Percentiles rank a stretch among this genome's conserved stretches.
Evolutionary conservation across 2,329 filamentous ascomycete genomes (phyloP).

Genomic region (Talaromyces sp.): DNA sequence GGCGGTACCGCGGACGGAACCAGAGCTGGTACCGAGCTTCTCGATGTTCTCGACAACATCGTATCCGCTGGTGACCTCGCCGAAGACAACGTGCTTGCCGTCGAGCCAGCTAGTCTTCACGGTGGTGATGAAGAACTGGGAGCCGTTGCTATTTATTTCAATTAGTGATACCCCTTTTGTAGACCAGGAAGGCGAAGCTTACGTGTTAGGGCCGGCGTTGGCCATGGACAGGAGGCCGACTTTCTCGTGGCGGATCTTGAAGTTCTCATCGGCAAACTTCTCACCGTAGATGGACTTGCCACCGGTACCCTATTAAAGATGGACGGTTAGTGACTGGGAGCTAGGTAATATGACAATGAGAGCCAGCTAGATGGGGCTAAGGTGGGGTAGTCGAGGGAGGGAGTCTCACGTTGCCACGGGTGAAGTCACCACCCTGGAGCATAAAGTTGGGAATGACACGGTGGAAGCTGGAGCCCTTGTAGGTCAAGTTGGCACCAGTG

Average conservation of each 20-base stretch:
- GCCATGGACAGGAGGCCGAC: constrained; percentile 89
- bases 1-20: constrained; percentile 46
- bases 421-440: constrained; percentile 96
- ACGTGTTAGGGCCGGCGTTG: constrained; percentile 92
- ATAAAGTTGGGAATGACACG: constrained; percentile 91
- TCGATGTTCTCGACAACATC: constrained; percentile 57
- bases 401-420: constrained; percentile 73
- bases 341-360: background rate
- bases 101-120: constrained; percentile 63
- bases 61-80: constrained; percentile 55
- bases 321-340: background rate
- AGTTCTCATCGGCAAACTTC: constrained; percentile 94
- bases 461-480: constrained; percentile 81
- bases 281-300: constrained; percentile 93
- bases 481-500: constrained; percentile 32
- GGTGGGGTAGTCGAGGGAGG: background rate
- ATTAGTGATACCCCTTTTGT: background rate
- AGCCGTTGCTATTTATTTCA: constrained; percentile 54
- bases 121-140: constrained; percentile 70
- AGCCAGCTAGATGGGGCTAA: background rate
- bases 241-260: constrained; percentile 66
- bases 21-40: constrained; percentile 52
- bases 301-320: constrained; percentile 67
- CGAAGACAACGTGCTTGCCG: constrained; percentile 67
- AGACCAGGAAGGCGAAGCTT: constrained; percentile 26